These are phyloP conservation scores for Dunaliella sp. DNA, from an alignment of 139 green algal genomes.

Conservation along the genomic window DNA sequence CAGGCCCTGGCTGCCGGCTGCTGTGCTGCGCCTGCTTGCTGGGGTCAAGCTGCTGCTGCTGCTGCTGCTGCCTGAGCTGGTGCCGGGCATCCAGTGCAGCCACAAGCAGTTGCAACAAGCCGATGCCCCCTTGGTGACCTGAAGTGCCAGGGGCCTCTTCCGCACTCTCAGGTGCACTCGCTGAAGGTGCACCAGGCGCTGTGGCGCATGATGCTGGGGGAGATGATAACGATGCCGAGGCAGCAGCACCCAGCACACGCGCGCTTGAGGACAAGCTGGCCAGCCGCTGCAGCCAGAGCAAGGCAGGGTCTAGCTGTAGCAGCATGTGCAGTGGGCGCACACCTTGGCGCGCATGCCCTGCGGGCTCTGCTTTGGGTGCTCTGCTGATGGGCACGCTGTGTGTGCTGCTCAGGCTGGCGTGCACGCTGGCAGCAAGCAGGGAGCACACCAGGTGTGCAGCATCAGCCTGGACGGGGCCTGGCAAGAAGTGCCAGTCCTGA, in stretches of 20 bases:
- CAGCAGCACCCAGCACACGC: neutral
- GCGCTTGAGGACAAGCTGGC: neutral
- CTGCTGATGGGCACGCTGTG: too few relatives aligned
- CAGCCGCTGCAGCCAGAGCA: neutral
- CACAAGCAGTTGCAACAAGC: neutral
- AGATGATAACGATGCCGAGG: too few relatives aligned
- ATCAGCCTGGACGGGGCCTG: neutral
- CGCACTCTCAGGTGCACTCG: too few relatives aligned
- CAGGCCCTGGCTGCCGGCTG: too few relatives aligned
- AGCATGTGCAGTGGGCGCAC: neutral
- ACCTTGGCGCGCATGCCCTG: too few relatives aligned
- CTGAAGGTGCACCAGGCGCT: too few relatives aligned
- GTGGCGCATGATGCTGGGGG: too few relatives aligned
- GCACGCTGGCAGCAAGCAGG: neutral
- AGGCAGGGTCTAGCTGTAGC: neutral
- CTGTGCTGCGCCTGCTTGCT: too few relatives aligned
- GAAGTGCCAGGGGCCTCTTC: too few relatives aligned
- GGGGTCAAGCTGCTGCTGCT: neutral
- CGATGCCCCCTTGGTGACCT: neutral
- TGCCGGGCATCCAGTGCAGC: neutral
- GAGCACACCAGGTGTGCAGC: neutral
- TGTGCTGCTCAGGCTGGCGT: too few relatives aligned
- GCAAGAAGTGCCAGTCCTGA: neutral
- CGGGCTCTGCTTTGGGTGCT: too few relatives aligned
- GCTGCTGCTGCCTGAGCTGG: neutral